These are phyloP conservation scores for Dactylellina parvicollis DNA, from an alignment of 2,329 filamentous ascomycete species.

Conservation along the genomic window DNA sequence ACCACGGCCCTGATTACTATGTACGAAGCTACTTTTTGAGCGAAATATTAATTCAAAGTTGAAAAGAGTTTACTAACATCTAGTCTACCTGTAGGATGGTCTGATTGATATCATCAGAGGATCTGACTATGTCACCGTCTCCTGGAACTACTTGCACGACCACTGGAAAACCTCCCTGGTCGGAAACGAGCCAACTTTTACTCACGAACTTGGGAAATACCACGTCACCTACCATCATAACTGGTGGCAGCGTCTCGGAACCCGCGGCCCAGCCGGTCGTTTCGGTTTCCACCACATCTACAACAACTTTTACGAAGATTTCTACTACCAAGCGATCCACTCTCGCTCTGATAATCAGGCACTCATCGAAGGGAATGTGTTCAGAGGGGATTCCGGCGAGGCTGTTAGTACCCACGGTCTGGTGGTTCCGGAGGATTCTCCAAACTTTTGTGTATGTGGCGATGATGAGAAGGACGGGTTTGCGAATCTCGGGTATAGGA, in stretches of 20 bases:
- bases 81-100: conserved; percentile 66
- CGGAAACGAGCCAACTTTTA: conserved; percentile 70
- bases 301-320: conserved; percentile 66
- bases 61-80: background rate
- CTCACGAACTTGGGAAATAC: conserved; percentile 69
- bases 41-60: background rate
- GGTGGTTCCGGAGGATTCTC: conserved; percentile 67
- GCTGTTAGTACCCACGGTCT: conserved; percentile 68
- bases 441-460: conserved; percentile 67
- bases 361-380: conserved; percentile 66
- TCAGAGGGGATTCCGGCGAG: conserved; percentile 64
- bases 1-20: conserved; percentile 62
- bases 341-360: conserved; percentile 66
- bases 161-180: conserved; percentile 67
- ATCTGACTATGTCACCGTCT: conserved; percentile 64
- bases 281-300: conserved; percentile 67
- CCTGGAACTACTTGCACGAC: conserved; percentile 66
- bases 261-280: conserved; percentile 65
- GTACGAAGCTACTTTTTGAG: conserved; percentile 55
- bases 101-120: conserved; percentile 64
- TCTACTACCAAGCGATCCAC: conserved; percentile 65
- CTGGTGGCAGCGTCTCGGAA: conserved; percentile 64
- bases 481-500: conserved; percentile 67
- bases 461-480: conserved; percentile 68
- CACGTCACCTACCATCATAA: conserved; percentile 67